Conservation (phyloP, 2,329 filamentous ascomycete species). For the Botryotinia calthae region DNA sequence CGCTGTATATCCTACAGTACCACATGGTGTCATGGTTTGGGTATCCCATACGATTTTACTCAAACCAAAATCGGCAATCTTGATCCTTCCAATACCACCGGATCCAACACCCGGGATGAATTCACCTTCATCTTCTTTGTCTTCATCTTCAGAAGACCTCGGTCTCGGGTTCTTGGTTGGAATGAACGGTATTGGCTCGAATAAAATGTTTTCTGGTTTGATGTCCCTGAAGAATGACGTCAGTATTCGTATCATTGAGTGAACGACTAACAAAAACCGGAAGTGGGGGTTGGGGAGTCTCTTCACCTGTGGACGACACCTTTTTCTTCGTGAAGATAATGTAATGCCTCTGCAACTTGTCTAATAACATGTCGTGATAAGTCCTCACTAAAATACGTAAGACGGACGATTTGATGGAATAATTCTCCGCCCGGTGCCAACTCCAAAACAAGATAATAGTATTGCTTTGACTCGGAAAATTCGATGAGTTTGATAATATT, state of each 20-base stretch:
- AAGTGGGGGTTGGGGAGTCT: background rate
- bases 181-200: conserved; percentile 79
- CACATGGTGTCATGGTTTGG: conserved; percentile 98
- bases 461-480: conserved; percentile 89
- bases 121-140: conserved; percentile 95
- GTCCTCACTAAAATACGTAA: conserved; percentile 98
- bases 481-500: conserved; percentile 94
- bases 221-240: conserved; percentile 73
- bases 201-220: conserved; percentile 96
- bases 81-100: conserved; percentile 91
- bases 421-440: conserved; percentile 92
- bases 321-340: conserved; percentile 90
- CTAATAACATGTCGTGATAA: conserved; percentile 90
- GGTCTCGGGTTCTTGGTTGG: conserved; percentile 80
- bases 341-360: conserved; percentile 90
- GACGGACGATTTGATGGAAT: conserved; percentile 96
- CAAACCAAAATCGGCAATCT: conserved; percentile 96
- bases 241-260: conserved; percentile 31
- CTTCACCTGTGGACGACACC: conserved; percentile 95
- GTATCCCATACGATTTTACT: conserved; percentile 99
- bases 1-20: conserved; percentile 95
- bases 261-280: background rate
- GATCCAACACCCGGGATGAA: conserved; percentile 78
- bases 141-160: conserved; percentile 83
- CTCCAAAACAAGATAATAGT: conserved; percentile 97